A percentile compares a stretch with the other conserved stretches of the same genome.
Evolutionary conservation across 805 yeast species (phyloP).

Genomic region (Saccharomycopsis selenospora): DNA sequence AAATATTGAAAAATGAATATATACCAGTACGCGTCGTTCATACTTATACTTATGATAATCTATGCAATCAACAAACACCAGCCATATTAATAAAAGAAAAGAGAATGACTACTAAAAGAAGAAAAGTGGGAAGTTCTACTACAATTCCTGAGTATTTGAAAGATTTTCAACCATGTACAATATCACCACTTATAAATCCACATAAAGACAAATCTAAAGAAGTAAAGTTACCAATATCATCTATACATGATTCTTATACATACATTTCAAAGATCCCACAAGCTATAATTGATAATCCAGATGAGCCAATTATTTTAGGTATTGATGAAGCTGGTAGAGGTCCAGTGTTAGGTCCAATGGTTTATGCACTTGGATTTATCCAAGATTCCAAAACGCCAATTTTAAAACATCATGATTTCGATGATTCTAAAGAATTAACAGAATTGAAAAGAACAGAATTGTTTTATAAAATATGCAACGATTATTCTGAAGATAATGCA

Average conservation of each 20-base stretch:
- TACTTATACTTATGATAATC: too few species aligned
- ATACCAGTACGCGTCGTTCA: too few species aligned
- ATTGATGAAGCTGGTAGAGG: conserved; percentile 99
- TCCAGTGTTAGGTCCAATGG: conserved; percentile 98
- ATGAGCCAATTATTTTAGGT: conserved; percentile 47
- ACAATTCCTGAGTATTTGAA: conserved; percentile 5
- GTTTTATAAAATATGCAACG: conserved; percentile 49
- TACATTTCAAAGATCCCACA: conserved; percentile 18
- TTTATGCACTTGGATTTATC: conserved; percentile 83
- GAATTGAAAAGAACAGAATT: conserved; percentile 61
- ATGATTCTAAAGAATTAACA: conserved; percentile 84
- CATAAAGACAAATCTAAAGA: neutral
- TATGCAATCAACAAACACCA: too few species aligned
- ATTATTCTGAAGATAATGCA: conserved; percentile 28
- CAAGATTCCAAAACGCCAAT: conserved; percentile 41
- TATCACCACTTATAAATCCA: conserved; percentile 3
- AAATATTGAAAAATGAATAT: too few species aligned
- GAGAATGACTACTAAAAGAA: too few species aligned
- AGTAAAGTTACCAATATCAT: neutral
- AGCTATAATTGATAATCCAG: neutral
- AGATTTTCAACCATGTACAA: conserved; percentile 3
- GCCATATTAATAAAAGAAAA: too few species aligned
- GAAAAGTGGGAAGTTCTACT: neutral
- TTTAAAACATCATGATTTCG: conserved; percentile 62
- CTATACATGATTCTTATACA: conserved; percentile 17